Evolutionary conservation across 495 filamentous ascomycete genomes (phyloP).

Genomic region (Aspergillus indologenus): DNA sequence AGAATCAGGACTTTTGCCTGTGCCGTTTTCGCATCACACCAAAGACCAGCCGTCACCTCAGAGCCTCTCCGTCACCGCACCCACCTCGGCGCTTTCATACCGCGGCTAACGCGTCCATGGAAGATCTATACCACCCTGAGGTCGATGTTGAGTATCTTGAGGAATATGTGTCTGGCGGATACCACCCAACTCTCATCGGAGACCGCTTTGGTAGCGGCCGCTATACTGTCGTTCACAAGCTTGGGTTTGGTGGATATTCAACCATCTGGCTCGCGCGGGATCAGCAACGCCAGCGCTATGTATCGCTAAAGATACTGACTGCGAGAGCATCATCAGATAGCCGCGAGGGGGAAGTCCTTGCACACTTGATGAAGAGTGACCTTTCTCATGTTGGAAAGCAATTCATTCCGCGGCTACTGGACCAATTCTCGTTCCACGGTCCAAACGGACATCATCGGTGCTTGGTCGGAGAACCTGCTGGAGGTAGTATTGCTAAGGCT

Average conservation of each 20-base stretch:
- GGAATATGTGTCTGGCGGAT: slow-evolving; percentile 56
- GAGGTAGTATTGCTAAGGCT: slow-evolving; percentile 26
- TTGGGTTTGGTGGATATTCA: slow-evolving; percentile 85
- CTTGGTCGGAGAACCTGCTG: slow-evolving; percentile 29
- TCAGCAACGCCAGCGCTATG: slow-evolving; percentile 18
- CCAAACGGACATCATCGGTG: slow-evolving; percentile 31
- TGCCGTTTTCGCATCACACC: background rate
- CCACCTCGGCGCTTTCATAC: background rate
- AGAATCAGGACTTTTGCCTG: background rate
- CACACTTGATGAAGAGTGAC: slow-evolving; percentile 14
- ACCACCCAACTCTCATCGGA: slow-evolving; percentile 76
- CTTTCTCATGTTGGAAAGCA: slow-evolving; percentile 17
- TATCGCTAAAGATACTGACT: slow-evolving; percentile 26
- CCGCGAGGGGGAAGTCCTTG: slow-evolving; percentile 18
- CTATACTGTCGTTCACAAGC: slow-evolving; percentile 80
- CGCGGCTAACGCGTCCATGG: background rate
- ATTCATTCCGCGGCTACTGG: slow-evolving; percentile 22
- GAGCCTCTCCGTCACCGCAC: background rate
- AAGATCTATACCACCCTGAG: slow-evolving; percentile 19
- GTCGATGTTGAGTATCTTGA: slow-evolving; percentile 23
- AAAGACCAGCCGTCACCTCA: background rate
- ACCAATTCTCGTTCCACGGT: slow-evolving; percentile 27
- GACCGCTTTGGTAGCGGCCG: slow-evolving; percentile 82
- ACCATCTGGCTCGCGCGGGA: slow-evolving; percentile 69
- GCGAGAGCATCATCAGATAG: slow-evolving; percentile 17